Conservation (phyloP, 2,329 filamentous ascomycete genomes). For the Xylaria sp. region DNA sequence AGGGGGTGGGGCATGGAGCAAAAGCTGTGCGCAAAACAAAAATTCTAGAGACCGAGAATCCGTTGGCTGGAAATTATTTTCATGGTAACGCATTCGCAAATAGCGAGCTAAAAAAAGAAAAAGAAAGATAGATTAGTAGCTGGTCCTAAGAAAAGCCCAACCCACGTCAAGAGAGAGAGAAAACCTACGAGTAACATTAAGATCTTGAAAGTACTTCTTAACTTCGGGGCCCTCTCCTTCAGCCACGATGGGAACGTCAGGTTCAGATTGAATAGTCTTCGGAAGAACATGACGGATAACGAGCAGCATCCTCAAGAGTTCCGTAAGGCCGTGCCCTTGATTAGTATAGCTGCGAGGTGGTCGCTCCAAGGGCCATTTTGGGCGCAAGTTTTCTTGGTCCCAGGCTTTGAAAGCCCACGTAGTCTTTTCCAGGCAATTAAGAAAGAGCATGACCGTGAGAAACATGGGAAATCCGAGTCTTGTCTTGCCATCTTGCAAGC, state of each 20-base stretch:
- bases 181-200: conserved; percentile 68
- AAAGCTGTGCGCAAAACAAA: conserved; percentile 57
- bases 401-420: conserved; percentile 76
- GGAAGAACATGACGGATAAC: conserved; percentile 70
- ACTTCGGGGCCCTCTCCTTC: conserved; percentile 60
- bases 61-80: conserved; percentile 62
- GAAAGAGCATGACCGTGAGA: conserved; percentile 69
- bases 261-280: conserved; percentile 58
- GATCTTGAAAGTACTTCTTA: conserved; percentile 64
- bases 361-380: conserved; percentile 70
- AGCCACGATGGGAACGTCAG: conserved; percentile 61
- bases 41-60: conserved; percentile 61
- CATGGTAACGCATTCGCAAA: conserved; percentile 60
- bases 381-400: conserved; percentile 70
- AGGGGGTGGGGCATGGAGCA: conserved; percentile 47
- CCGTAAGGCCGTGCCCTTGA: conserved; percentile 69
- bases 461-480: conserved; percentile 71
- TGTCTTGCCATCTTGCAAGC: conserved; percentile 69
- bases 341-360: conserved; percentile 67
- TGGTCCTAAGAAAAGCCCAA: background rate
- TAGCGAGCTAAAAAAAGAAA: conserved; percentile 51
- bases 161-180: conserved; percentile 1
- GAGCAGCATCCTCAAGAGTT: conserved; percentile 70
- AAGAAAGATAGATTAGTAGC: no score
- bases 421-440: conserved; percentile 74